phyloP scores from a whole-genome alignment of 1,139 yeast genomes.

The Suhomyces choctaworum region DNA sequence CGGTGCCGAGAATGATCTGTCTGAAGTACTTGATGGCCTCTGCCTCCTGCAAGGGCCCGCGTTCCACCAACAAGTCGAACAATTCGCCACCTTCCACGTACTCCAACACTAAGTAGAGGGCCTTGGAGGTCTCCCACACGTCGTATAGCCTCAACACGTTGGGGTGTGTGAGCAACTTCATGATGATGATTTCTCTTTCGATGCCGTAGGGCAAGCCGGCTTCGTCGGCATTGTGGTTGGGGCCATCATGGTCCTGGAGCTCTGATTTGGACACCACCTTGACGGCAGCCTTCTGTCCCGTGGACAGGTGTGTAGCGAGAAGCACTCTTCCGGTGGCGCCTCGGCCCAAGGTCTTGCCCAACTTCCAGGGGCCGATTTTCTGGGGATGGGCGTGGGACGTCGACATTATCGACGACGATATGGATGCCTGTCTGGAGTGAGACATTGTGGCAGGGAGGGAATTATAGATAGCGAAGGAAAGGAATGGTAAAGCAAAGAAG shows the following conservation, averaged over 20 bases:
- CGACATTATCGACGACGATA: slow-evolving; percentile 38
- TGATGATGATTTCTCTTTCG: slow-evolving; percentile 78
- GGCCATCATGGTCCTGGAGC: slow-evolving; percentile 42
- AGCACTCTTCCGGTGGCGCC: slow-evolving; percentile 83
- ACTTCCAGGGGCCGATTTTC: slow-evolving; percentile 74
- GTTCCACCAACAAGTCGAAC: slow-evolving; percentile 72
- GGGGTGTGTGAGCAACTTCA: slow-evolving; percentile 76
- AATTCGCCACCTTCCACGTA: slow-evolving; percentile 85
- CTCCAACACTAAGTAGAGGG: slow-evolving; percentile 70
- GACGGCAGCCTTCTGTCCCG: slow-evolving; percentile 79
- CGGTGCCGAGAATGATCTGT: slow-evolving; percentile 74
- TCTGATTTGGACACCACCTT: slow-evolving; percentile 74
- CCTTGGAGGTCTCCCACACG: slow-evolving; percentile 82
- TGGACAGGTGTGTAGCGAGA: slow-evolving; percentile 64
- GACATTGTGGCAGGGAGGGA: slow-evolving; percentile 27
- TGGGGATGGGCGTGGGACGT: slow-evolving; percentile 43
- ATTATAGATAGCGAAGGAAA: slow-evolving; percentile 4
- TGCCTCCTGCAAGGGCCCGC: slow-evolving; percentile 74
- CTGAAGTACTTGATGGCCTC: slow-evolving; percentile 76
- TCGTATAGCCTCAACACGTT: slow-evolving; percentile 75
- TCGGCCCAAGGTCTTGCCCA: slow-evolving; percentile 76
- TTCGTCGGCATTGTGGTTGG: slow-evolving; percentile 36
- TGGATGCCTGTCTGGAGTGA: slow-evolving; percentile 44
- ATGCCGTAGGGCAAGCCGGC: slow-evolving; percentile 74
- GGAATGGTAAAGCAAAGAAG: slow-evolving; percentile 3